Conservation (phyloP, 768 basidiomycete genomes). For the Mycena crocata region DNA sequence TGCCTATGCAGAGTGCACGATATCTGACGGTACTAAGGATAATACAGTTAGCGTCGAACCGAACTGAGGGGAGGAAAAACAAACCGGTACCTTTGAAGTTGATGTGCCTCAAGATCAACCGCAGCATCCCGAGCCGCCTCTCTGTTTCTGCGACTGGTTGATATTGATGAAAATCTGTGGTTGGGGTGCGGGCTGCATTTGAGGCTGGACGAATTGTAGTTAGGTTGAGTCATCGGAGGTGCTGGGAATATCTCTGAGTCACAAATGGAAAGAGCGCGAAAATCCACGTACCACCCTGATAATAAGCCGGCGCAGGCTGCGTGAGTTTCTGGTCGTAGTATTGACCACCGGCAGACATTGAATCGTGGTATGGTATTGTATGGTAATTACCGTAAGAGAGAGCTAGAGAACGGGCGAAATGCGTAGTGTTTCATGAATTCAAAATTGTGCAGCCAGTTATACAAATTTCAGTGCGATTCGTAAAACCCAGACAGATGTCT, state of each 20-base stretch:
- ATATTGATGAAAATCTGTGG: slow-evolving; percentile 11
- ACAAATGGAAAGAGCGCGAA: not conserved
- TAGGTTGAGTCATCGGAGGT: not conserved
- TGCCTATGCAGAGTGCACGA: too few relatives aligned
- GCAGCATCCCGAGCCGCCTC: slow-evolving; percentile 10
- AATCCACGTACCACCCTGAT: not conserved
- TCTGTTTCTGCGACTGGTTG: slow-evolving; percentile 7
- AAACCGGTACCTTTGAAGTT: too few relatives aligned
- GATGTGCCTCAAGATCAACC: not conserved
- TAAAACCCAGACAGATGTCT: not conserved
- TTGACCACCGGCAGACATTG: slow-evolving; percentile 10
- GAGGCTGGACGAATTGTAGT: slow-evolving; percentile 15
- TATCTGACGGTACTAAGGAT: too few relatives aligned
- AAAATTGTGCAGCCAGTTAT: not conserved
- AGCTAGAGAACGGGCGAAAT: not conserved
- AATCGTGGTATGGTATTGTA: too few relatives aligned
- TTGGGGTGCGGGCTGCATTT: slow-evolving; percentile 8
- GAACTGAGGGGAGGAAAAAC: too few relatives aligned
- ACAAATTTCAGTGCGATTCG: not conserved
- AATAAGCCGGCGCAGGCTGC: slow-evolving; percentile 9
- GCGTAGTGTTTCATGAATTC: not conserved
- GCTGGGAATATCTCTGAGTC: slow-evolving; percentile 1
- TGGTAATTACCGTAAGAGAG: not conserved
- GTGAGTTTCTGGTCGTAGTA: slow-evolving; percentile 19
- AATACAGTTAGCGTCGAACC: not conserved